phyloP scores from a whole-genome alignment of 768 basidiomycete genomes.

The Serendipita sp. region DNA sequence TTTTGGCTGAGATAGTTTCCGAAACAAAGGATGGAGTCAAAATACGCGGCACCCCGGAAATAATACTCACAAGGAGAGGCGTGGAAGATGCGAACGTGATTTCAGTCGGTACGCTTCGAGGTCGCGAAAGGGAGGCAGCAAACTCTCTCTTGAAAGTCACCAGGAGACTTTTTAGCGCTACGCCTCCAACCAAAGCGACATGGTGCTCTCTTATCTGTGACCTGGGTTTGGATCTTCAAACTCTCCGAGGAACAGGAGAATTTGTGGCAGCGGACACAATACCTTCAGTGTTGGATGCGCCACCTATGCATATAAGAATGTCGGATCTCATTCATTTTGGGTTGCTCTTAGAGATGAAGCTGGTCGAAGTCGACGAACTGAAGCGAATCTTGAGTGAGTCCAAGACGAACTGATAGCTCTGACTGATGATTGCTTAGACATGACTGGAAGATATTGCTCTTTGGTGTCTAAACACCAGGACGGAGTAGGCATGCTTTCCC shows the following conservation, averaged over 20 bases:
- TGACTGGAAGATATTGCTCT: conserved; percentile 4
- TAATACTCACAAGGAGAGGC: neutral
- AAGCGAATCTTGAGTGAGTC: neutral
- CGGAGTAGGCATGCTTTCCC: neutral
- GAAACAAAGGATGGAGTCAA: neutral
- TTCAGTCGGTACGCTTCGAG: neutral
- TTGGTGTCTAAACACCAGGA: neutral
- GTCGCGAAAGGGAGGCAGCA: neutral
- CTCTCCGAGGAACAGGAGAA: neutral
- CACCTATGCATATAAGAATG: neutral
- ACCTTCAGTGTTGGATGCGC: conserved; percentile 1
- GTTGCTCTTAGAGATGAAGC: neutral
- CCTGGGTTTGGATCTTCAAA: neutral
- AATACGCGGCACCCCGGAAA: neutral
- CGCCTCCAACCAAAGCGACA: neutral
- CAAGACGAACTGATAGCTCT: neutral
- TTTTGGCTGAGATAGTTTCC: neutral
- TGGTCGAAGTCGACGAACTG: conserved; percentile 2
- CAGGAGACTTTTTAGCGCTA: neutral
- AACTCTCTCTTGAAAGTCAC: neutral
- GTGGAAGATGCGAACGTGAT: neutral
- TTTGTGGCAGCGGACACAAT: neutral
- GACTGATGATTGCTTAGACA: neutral
- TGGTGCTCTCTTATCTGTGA: neutral
- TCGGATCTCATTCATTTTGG: conserved; percentile 6